Evolutionary conservation across 495 filamentous ascomycete species (phyloP).

Genomic region (Achaetomiella virescens): DNA sequence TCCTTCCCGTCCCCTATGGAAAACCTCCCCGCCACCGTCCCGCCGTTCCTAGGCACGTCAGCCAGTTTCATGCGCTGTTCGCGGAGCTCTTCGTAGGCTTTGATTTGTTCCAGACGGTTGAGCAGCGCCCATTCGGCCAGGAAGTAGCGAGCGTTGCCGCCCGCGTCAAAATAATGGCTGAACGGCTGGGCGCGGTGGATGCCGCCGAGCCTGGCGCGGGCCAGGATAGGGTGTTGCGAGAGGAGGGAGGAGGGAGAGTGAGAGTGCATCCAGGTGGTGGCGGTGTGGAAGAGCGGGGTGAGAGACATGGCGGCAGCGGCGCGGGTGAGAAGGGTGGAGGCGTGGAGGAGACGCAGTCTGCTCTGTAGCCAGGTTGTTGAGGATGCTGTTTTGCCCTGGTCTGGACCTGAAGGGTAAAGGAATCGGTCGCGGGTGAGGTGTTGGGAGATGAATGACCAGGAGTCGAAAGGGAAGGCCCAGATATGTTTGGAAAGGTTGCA

Average conservation of each 20-base stretch:
- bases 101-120: constrained; percentile 10
- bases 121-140: constrained; percentile 28
- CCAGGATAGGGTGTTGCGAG: constrained; percentile 10
- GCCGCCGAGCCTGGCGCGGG: constrained; percentile 34
- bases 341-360: constrained; percentile 31
- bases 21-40: no score
- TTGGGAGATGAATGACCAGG: constrained; percentile 33
- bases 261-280: constrained; percentile 24
- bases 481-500: constrained; percentile 41
- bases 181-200: constrained; percentile 42
- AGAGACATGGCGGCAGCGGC: constrained; percentile 33
- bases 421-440: constrained; percentile 30
- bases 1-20: no score
- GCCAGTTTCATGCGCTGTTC: no score
- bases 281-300: constrained; percentile 17
- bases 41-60: no score
- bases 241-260: not conserved
- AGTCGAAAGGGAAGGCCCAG: constrained; percentile 42
- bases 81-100: constrained; percentile 23
- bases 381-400: not conserved
- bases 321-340: constrained; percentile 24
- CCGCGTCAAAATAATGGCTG: constrained; percentile 33
- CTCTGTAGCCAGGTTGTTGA: constrained; percentile 24
- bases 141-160: constrained; percentile 30
- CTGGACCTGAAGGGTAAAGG: constrained; percentile 18